A percentile compares a stretch with the other conserved stretches of the same genome.
Evolutionary conservation across 1,284 basidiomycete species (phyloP).

Genomic region (Pyrrhoderma lamaoense): DNA sequence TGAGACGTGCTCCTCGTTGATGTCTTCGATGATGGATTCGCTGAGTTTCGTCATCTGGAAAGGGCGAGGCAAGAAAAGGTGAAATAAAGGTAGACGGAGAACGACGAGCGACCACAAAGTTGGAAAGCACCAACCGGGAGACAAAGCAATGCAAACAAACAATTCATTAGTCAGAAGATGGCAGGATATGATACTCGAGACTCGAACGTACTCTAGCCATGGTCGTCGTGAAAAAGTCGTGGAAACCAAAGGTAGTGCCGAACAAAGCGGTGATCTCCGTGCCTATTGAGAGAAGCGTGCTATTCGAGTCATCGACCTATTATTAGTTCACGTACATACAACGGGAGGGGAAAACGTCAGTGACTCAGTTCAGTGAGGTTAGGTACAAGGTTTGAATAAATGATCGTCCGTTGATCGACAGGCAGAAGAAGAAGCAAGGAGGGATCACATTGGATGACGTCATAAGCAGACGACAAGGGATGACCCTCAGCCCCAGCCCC

Average conservation of each 20-base stretch:
- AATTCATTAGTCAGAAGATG: background rate
- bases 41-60: conserved; percentile 45
- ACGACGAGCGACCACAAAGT: too few relatives aligned
- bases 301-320: conserved; percentile 75
- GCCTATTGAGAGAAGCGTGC: conserved; percentile 71
- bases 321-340: background rate
- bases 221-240: conserved; percentile 65
- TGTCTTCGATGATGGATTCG: conserved; percentile 68
- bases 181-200: conserved; percentile 16
- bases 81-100: background rate
- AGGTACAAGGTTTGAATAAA: too few relatives aligned
- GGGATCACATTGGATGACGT: too few relatives aligned
- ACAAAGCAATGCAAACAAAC: background rate
- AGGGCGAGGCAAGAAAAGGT: background rate
- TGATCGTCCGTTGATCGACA: too few relatives aligned
- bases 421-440: too few relatives aligned
- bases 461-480: too few relatives aligned
- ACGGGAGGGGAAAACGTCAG: too few relatives aligned
- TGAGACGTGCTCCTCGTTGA: conserved; percentile 82
- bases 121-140: background rate
- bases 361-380: too few relatives aligned
- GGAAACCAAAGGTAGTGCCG: conserved; percentile 80
- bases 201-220: conserved; percentile 70
- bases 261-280: conserved; percentile 68
- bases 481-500: too few relatives aligned